Percentiles rank a stretch among this genome's conserved stretches.
phyloP scores from a whole-genome alignment of 768 basidiomycete genomes.

The Agrocybe praecox region DNA sequence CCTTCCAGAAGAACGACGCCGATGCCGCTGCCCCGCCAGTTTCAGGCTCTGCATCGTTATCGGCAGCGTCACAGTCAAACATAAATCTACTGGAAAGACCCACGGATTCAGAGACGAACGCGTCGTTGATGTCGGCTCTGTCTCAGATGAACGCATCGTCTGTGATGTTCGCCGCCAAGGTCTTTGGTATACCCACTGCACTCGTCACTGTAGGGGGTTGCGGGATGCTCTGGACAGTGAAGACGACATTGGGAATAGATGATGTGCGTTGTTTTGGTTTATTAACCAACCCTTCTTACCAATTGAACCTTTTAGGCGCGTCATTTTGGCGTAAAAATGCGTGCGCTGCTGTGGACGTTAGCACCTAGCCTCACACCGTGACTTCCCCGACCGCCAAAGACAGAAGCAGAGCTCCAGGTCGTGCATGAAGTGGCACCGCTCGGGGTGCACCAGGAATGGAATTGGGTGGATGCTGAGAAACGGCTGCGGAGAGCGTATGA shows the following conservation, averaged over 20 bases:
- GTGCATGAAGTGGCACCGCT: constrained; percentile 15
- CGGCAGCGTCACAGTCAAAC: no score
- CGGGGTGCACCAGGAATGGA: constrained; percentile 40
- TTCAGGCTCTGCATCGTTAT: no score
- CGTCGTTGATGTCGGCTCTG: constrained; percentile 37
- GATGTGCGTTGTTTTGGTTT: constrained; percentile 44
- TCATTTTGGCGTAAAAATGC: constrained; percentile 65
- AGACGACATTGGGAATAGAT: constrained; percentile 52
- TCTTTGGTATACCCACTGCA: constrained; percentile 66
- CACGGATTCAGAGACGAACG: constrained; percentile 18
- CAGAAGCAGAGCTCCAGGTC: constrained; percentile 28
- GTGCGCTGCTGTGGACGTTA: constrained; percentile 42
- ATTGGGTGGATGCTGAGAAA: constrained; percentile 53
- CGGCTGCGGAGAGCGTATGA: constrained; percentile 60
- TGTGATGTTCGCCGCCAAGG: constrained; percentile 59
- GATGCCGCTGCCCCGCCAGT: no score
- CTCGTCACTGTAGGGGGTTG: constrained; percentile 53
- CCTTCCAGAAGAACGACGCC: no score
- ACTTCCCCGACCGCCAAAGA: constrained; percentile 48
- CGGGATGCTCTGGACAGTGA: constrained; percentile 48
- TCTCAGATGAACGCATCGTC: constrained; percentile 46
- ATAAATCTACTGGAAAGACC: no score
- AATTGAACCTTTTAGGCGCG: constrained; percentile 42
- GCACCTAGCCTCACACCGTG: constrained; percentile 52
- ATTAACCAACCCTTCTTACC: not conserved